phyloP scores from a whole-genome alignment of 2,329 filamentous ascomycete species.

The Blastomyces emzantsi region DNA sequence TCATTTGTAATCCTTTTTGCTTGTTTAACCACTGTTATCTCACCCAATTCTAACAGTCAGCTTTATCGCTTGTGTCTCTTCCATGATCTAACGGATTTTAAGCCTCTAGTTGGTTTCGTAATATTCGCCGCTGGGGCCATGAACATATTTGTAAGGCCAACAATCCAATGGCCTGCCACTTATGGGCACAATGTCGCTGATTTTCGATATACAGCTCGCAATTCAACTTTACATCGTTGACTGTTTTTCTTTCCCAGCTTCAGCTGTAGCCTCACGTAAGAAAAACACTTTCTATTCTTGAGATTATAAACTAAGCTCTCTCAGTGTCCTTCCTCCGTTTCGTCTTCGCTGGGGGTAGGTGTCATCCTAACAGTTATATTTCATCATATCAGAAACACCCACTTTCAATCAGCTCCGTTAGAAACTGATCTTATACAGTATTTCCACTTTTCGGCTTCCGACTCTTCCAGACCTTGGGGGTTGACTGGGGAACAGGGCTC shows the following conservation, averaged over 20 bases:
- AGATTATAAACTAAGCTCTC: slow-evolving; percentile 1
- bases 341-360: slow-evolving; percentile 8
- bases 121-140: slow-evolving; percentile 3
- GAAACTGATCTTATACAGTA: not conserved
- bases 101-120: slow-evolving; percentile 7
- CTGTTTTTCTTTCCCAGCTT: slow-evolving; percentile 6
- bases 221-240: slow-evolving; percentile 9
- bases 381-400: not conserved
- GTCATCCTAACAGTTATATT: not conserved
- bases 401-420: not conserved
- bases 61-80: not conserved
- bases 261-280: slow-evolving; percentile 8
- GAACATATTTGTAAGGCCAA: slow-evolving; percentile 8
- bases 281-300: not conserved
- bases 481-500: slow-evolving; percentile 8
- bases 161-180: not conserved
- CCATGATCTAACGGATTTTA: not conserved
- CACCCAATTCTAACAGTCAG: not conserved
- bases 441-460: slow-evolving; percentile 8
- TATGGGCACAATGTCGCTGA: not conserved
- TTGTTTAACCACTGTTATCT: not conserved
- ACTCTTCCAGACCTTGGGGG: slow-evolving; percentile 4
- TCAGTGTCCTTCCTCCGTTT: slow-evolving; percentile 8
- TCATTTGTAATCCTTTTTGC: not conserved
- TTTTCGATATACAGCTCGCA: not conserved